Conservation (phyloP, 2,329 filamentous ascomycete species). For the Paraconiothyrium sp. region DNA sequence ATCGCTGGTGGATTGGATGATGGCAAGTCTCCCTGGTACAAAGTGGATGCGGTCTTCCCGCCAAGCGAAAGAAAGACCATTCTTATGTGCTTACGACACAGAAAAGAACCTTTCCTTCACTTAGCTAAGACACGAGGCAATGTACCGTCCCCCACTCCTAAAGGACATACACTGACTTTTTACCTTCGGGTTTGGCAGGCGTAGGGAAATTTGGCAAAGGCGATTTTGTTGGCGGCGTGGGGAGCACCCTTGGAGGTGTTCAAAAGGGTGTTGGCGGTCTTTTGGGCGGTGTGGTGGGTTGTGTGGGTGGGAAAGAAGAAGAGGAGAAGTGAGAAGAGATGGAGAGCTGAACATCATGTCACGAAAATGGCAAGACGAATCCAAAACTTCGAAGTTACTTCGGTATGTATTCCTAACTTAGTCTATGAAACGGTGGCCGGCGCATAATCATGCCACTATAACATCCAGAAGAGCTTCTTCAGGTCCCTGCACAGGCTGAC, state of each 20-base stretch:
- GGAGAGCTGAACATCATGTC: too few relatives aligned
- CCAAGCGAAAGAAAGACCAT: too few relatives aligned
- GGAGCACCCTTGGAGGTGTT: conserved; percentile 54
- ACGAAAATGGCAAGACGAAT: neutral
- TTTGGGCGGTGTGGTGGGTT: conserved; percentile 43
- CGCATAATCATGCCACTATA: neutral
- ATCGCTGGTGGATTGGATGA: conserved; percentile 55
- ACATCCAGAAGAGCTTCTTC: neutral
- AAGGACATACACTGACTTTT: too few relatives aligned
- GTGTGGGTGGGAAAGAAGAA: conserved; percentile 33
- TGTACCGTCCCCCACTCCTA: too few relatives aligned
- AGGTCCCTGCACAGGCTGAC: conserved; percentile 46
- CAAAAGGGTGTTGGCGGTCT: conserved; percentile 49
- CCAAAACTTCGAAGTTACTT: neutral
- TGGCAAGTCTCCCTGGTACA: conserved; percentile 27
- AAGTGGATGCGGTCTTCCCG: too few relatives aligned
- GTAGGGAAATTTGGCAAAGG: conserved; percentile 57
- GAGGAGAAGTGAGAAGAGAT: conserved; percentile 16
- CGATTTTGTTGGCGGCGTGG: conserved; percentile 55
- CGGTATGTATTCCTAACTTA: neutral
- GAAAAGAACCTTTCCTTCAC: too few relatives aligned
- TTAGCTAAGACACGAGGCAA: too few relatives aligned
- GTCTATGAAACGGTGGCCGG: neutral
- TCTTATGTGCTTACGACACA: too few relatives aligned
- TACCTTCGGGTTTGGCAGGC: too few relatives aligned